Conservation (phyloP, 202 grass and related monocot genomes). For the Brachypodium distachyon region DNA sequence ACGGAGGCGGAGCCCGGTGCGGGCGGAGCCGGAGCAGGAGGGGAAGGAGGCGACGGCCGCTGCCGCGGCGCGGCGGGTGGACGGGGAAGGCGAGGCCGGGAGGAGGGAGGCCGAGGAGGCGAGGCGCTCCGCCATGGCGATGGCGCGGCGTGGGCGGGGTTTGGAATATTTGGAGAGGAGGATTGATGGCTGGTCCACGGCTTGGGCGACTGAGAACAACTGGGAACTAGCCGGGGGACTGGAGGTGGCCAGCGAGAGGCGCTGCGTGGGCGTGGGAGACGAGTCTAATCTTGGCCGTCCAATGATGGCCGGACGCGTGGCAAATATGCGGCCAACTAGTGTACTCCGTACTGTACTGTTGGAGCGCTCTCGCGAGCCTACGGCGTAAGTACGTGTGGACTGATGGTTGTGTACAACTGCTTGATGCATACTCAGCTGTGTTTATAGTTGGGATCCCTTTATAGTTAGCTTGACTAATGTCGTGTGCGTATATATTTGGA, state of each 20-base stretch:
- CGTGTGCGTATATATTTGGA: no score
- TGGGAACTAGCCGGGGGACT: background rate
- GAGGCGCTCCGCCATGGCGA: slow-evolving; percentile 65
- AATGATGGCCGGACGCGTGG: slow-evolving; percentile 26
- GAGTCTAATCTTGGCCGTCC: slow-evolving; percentile 16
- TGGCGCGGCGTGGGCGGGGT: background rate
- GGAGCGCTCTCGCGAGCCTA: background rate
- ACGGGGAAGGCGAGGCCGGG: slow-evolving; percentile 8
- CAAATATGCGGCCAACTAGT: background rate
- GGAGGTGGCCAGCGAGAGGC: background rate
- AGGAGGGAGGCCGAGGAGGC: slow-evolving; percentile 38
- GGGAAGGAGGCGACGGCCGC: background rate
- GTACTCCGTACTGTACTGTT: no score
- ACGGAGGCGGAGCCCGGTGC: slow-evolving; percentile 15
- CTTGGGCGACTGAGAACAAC: background rate
- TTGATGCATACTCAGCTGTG: no score
- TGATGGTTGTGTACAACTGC: no score
- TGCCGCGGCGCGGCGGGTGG: slow-evolving; percentile 17
- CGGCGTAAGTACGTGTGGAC: no score
- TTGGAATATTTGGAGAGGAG: background rate
- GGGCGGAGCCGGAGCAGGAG: slow-evolving; percentile 22
- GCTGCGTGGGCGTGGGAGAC: background rate
- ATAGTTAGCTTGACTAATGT: no score
- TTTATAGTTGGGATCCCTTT: no score
- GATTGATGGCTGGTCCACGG: background rate